Conservation (phyloP, 2,329 filamentous ascomycete species). For the Epichloe sibirici region DNA sequence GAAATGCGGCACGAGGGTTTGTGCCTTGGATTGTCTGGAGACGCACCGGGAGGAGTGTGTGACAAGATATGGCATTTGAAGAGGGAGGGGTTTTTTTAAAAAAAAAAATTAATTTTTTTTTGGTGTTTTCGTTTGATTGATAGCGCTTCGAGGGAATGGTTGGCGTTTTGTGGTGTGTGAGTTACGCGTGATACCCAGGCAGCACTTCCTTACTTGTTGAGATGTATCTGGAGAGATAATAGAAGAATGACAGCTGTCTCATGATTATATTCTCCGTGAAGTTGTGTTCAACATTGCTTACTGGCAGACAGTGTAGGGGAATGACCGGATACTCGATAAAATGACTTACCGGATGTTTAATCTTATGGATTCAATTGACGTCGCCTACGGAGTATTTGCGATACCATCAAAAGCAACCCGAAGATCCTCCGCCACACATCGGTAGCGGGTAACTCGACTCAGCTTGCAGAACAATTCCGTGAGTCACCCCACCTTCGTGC, state of each 20-base stretch:
- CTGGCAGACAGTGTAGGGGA: too few relatives aligned
- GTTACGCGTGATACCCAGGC: conserved; percentile 7
- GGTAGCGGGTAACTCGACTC: conserved; percentile 4
- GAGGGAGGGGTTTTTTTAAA: background rate
- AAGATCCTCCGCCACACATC: conserved; percentile 13
- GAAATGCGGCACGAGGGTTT: conserved; percentile 69
- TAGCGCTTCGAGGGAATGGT: conserved; percentile 7
- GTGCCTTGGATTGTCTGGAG: conserved; percentile 62
- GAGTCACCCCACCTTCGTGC: conserved; percentile 23
- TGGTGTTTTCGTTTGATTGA: background rate
- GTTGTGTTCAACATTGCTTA: background rate
- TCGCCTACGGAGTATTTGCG: too few relatives aligned
- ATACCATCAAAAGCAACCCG: conserved; percentile 6
- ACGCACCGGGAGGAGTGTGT: conserved; percentile 62
- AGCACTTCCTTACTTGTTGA: background rate
- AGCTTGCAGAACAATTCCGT: conserved; percentile 7
- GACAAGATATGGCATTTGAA: conserved; percentile 45
- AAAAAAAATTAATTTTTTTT: too few relatives aligned
- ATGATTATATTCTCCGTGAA: too few relatives aligned
- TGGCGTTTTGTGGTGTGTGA: background rate
- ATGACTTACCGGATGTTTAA: background rate
- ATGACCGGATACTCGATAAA: too few relatives aligned
- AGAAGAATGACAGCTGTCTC: too few relatives aligned
- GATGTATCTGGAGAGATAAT: background rate
- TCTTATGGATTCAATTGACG: background rate